Base-by-base conservation (phyloP, 2,329 filamentous ascomycete species). In the Fusarium dimerum region DNA sequence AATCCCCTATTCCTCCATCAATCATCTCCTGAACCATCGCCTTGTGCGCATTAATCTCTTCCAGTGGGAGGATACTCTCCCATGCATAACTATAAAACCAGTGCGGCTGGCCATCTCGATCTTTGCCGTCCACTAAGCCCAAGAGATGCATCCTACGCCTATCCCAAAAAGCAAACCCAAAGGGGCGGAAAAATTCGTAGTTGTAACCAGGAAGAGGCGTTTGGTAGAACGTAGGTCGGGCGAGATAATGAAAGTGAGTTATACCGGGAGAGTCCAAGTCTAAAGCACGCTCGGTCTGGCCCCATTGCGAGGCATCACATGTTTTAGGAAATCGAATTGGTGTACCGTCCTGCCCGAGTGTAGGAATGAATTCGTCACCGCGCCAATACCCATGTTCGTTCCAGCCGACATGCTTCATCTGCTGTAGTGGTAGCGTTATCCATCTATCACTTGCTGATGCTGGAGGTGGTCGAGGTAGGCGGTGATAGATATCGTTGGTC, bases 101-200 rank as follows among this genome's bases (percentile, higher is more conserved):
- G 9, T n/a, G 7, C 13, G 2, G 43, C 36, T 30, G 36, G 10
- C 17, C 4, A 15, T 9, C 8, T 11, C n/a, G 26, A 3, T 9
- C 13, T 30, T 47, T 48, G 10, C 41, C 48, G 12, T 16, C 3
- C 3, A 38, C 20, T 18, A 62, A 12, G 2, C 60, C 59, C 20
- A 62, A 30, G 3, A 51, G 44, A 9, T 59, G 40, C 45, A 60
- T 48, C 43, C 61, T 57, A 47, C 48, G 26, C 32, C 8, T 30
- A 44, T 62, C 61, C 59, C 61, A 64, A 16, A 61, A 46, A 3
- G 57, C 53, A 18, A 64, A 43, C 9, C 59, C 59, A 1, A 60
- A 17, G 10, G 3, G 57, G 9, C 58, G 56, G 45, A 57, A 63
- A 2, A 56, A 56, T 40, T 54, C 47, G 40, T 63, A 59, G 16